A percentile compares a stretch with the other conserved stretches of the same genome.
phyloP scores from a whole-genome alignment of 176 grass and related monocot genomes.

The Elymus sibiricus region DNA sequence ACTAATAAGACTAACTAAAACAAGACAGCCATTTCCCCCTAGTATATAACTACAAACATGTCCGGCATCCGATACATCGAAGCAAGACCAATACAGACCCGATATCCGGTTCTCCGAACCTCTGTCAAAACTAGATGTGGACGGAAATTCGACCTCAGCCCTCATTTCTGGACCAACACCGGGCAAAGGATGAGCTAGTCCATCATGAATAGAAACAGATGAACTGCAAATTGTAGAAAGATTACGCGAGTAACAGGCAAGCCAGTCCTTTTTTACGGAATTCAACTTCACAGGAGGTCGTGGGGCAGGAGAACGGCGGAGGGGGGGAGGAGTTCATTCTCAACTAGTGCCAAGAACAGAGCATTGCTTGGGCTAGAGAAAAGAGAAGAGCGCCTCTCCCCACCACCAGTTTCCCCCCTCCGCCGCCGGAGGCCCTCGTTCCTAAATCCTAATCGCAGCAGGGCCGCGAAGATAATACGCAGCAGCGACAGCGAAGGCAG shows the following conservation, averaged over 20 bases:
- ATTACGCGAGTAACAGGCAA: neutral
- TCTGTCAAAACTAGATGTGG: neutral
- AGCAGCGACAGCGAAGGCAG: neutral
- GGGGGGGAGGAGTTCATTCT: neutral
- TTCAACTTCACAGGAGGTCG: neutral
- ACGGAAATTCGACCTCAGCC: neutral
- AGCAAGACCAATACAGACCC: neutral
- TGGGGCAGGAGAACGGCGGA: neutral
- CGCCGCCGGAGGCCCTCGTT: neutral
- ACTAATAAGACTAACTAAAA: neutral
- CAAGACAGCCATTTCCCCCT: neutral
- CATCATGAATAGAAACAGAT: neutral
- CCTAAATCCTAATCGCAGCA: slow-evolving; percentile 1
- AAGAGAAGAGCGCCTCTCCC: neutral
- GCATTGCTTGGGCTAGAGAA: neutral
- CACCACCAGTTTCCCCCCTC: neutral
- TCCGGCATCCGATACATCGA: neutral
- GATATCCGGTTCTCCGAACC: neutral
- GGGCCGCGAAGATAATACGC: slow-evolving; percentile 24
- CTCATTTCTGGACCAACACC: neutral
- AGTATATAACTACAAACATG: neutral
- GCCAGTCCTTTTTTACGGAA: neutral
- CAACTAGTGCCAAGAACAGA: neutral
- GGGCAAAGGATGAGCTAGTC: neutral
- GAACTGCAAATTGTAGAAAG: neutral